phyloP scores from a whole-genome alignment of 2,329 filamentous ascomycete species.

The Sphaerostilbella broomeana region DNA sequence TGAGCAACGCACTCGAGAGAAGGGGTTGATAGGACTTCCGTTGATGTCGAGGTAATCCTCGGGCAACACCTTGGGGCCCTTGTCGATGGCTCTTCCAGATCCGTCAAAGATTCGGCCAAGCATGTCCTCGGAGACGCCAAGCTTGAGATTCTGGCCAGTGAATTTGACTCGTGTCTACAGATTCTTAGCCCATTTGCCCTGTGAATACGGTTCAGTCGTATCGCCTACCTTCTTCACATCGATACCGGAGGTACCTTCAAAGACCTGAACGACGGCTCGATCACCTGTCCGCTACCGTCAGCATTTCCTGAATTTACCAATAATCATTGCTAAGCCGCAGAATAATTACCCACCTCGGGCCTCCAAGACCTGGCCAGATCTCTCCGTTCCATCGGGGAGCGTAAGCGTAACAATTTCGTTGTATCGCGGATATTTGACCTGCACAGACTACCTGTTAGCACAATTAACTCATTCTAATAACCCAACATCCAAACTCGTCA shows the following conservation, averaged over 20 bases:
- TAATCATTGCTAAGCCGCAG: slow-evolving; percentile 8
- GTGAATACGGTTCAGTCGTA: slow-evolving; percentile 4
- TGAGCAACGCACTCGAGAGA: slow-evolving; percentile 64
- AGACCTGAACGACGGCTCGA: slow-evolving; percentile 94
- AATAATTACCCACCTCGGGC: slow-evolving; percentile 66
- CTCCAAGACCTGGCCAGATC: slow-evolving; percentile 93
- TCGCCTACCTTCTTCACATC: slow-evolving; percentile 90
- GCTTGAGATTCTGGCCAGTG: slow-evolving; percentile 92
- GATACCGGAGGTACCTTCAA: slow-evolving; percentile 93
- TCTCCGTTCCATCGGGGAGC: slow-evolving; percentile 86
- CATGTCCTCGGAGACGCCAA: slow-evolving; percentile 99
- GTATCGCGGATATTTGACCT: slow-evolving; percentile 97
- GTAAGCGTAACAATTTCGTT: slow-evolving; percentile 98
- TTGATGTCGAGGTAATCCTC: slow-evolving; percentile 99
- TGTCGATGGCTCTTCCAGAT: slow-evolving; percentile 95
- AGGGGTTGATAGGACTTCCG: slow-evolving; percentile 97
- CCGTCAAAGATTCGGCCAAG: slow-evolving; percentile 97
- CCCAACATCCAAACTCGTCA: too few species aligned
- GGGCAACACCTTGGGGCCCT: slow-evolving; percentile 94
- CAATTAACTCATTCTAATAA: slow-evolving; percentile 12
- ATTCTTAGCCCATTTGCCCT: slow-evolving; percentile 21
- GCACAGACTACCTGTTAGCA: slow-evolving; percentile 22
- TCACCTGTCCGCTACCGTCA: slow-evolving; percentile 53
- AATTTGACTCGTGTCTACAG: slow-evolving; percentile 90
- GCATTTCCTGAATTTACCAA: slow-evolving; percentile 9